Conservation (phyloP, 768 basidiomycete genomes). For the Xerocomellus dryophilus region DNA sequence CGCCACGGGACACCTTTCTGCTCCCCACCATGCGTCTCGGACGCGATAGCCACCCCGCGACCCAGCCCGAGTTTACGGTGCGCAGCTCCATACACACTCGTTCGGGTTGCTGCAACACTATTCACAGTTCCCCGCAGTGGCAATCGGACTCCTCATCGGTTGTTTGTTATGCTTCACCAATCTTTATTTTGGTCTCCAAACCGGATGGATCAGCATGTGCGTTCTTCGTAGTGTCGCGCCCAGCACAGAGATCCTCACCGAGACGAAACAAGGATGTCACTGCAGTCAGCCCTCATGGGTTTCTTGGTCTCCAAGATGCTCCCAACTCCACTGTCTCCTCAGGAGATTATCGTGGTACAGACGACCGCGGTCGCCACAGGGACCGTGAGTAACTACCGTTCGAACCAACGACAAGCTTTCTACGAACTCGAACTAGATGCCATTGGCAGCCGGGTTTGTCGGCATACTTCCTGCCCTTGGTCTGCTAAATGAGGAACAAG, state of each 20-base stretch:
- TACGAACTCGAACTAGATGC: constrained; percentile 49
- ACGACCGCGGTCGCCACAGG: constrained; percentile 96
- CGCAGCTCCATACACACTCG: neutral
- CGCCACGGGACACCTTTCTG: constrained; percentile 1
- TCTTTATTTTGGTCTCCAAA: constrained; percentile 82
- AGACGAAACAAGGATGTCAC: constrained; percentile 75
- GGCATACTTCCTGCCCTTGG: constrained; percentile 90
- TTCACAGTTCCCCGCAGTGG: constrained; percentile 51
- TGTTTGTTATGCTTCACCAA: constrained; percentile 91
- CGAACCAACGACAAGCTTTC: neutral
- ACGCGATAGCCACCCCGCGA: neutral
- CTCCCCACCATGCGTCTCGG: constrained; percentile 6
- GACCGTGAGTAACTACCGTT: constrained; percentile 33
- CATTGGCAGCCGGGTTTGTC: constrained; percentile 83
- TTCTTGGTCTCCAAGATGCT: constrained; percentile 79
- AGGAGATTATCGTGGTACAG: constrained; percentile 92
- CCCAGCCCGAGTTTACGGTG: constrained; percentile 33
- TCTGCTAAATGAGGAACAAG: constrained; percentile 66
- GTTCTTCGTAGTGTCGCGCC: constrained; percentile 15
- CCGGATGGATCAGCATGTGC: constrained; percentile 88
- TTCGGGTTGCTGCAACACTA: neutral
- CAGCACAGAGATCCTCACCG: neutral
- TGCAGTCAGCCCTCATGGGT: constrained; percentile 91
- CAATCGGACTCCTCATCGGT: constrained; percentile 79
- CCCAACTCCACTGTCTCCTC: constrained; percentile 73